Conservation (phyloP, 306 rosid genomes). For the Argentina anserina region DNA sequence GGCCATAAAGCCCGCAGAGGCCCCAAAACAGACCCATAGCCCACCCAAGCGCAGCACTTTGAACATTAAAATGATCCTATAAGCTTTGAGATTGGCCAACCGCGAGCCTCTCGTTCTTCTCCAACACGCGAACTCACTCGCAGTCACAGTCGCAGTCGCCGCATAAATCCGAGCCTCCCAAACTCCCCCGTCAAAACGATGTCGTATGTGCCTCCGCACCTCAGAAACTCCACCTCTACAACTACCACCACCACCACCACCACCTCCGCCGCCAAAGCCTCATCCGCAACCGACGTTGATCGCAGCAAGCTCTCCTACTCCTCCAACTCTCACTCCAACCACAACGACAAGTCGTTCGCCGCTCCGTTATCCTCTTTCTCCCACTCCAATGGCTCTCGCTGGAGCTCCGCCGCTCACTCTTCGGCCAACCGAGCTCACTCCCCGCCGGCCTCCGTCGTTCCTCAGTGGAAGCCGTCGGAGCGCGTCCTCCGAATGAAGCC, state of each 20-base stretch:
- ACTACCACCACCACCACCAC: conserved; percentile 41
- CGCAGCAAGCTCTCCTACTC: conserved; percentile 49
- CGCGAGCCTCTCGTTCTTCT: conserved; percentile 11
- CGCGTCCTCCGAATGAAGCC: conserved; percentile 77
- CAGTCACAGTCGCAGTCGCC: background rate
- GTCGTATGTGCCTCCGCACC: conserved; percentile 90
- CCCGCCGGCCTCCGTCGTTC: conserved; percentile 44
- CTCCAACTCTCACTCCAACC: conserved; percentile 28
- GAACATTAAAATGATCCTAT: background rate
- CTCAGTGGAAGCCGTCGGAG: conserved; percentile 73
- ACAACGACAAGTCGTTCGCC: conserved; percentile 17
- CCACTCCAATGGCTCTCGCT: conserved; percentile 43
- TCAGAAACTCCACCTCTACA: conserved; percentile 50
- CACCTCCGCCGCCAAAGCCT: conserved; percentile 12
- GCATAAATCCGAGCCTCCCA: conserved; percentile 1
- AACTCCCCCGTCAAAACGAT: conserved; percentile 37
- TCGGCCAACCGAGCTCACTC: conserved; percentile 27
- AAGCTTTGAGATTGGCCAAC: background rate
- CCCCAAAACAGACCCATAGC: background rate
- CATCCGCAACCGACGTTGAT: conserved; percentile 41
- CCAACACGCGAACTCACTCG: background rate
- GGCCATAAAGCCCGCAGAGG: background rate
- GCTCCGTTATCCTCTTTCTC: conserved; percentile 22
- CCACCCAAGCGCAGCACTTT: background rate
- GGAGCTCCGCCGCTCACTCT: conserved; percentile 38